Conservation (phyloP, 2,329 filamentous ascomycete species). For the Trichoderma semiorbis region DNA sequence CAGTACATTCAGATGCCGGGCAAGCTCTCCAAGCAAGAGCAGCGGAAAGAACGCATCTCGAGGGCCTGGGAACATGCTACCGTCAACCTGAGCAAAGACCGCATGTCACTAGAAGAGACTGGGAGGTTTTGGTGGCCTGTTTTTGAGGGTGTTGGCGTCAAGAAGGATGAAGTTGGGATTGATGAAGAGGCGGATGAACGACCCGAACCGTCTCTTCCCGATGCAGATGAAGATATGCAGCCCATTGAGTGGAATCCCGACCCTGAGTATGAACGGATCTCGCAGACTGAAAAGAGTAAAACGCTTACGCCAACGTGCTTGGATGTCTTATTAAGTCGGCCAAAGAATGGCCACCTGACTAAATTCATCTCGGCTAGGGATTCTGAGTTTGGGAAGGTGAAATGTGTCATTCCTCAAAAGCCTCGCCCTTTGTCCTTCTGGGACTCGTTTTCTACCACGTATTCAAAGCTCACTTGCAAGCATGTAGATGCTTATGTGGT, state of each 20-base stretch:
- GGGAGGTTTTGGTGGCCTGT: slow-evolving; percentile 3
- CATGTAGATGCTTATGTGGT: not conserved
- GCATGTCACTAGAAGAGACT: slow-evolving; percentile 11
- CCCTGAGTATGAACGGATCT: not conserved
- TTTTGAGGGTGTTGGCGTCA: not conserved
- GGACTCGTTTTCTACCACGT: not conserved
- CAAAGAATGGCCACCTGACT: not conserved
- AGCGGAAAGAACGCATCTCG: not conserved
- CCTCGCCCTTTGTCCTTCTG: not conserved
- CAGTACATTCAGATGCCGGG: not conserved
- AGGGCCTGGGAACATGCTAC: slow-evolving; percentile 10
- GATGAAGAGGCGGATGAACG: not conserved
- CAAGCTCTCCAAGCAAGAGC: not conserved
- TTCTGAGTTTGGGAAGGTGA: not conserved
- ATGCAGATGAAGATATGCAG: not conserved
- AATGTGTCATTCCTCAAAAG: not conserved
- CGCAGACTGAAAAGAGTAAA: not conserved
- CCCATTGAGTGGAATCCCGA: slow-evolving; percentile 14
- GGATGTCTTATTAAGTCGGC: not conserved
- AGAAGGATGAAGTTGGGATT: not conserved
- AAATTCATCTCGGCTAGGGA: not conserved
- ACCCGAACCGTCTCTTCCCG: not conserved
- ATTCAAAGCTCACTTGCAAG: not conserved
- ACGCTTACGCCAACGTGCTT: not conserved
- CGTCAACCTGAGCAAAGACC: not conserved